Evolutionary conservation across 2,329 filamentous ascomycete species (phyloP).

Genomic region (Rhinocladiella similis): DNA sequence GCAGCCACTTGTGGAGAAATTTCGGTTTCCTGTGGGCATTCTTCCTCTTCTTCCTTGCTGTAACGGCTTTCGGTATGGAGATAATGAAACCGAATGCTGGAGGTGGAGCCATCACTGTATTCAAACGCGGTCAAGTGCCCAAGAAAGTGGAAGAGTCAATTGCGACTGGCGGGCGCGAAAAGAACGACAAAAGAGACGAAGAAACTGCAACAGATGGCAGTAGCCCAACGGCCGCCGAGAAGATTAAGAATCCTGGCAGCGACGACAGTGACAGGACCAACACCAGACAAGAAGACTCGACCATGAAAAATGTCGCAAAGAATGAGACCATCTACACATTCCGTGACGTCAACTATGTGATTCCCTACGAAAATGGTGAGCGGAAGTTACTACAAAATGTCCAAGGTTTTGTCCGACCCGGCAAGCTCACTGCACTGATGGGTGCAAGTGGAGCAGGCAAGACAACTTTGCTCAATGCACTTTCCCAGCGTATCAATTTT

Average conservation of each 20-base stretch:
- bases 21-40: constrained; percentile 77
- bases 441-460: constrained; percentile 54
- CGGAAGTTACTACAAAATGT: constrained; percentile 58
- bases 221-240: constrained; percentile 16
- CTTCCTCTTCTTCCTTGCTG: constrained; percentile 71
- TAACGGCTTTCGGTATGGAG: constrained; percentile 79
- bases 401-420: constrained; percentile 73
- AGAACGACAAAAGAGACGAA: constrained; percentile 52
- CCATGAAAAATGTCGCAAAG: constrained; percentile 55
- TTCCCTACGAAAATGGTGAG: constrained; percentile 46
- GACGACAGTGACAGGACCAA: constrained; percentile 31
- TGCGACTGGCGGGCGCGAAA: constrained; percentile 48
- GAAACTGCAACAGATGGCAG: constrained; percentile 24
- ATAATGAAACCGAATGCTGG: constrained; percentile 75
- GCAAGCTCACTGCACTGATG: constrained; percentile 77
- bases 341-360: constrained; percentile 78
- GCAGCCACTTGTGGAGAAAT: constrained; percentile 66
- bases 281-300: constrained; percentile 29
- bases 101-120: constrained; percentile 78
- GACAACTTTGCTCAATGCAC: constrained; percentile 49
- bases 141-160: constrained; percentile 59
- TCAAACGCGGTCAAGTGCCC: constrained; percentile 66
- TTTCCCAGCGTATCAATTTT: constrained; percentile 46
- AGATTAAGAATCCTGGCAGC: constrained; percentile 25
- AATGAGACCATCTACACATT: constrained; percentile 78